Base-by-base conservation (phyloP, 2,329 filamentous ascomycete genomes). In the Mycosphaerella sp. region DNA sequence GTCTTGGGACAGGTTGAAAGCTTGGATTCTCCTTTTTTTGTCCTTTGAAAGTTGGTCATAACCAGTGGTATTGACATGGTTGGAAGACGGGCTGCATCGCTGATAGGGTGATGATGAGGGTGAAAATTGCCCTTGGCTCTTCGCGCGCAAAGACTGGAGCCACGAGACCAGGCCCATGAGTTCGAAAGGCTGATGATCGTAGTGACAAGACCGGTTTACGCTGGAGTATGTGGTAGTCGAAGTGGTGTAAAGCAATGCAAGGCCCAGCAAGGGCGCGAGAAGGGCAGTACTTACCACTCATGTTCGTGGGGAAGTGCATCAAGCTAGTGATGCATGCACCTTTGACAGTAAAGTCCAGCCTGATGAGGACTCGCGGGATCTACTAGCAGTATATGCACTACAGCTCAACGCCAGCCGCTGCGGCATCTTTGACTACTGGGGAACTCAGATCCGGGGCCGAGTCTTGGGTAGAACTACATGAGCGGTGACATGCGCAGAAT, bases 91-190 rank as follows among this genome's bases (percentile, higher is more conserved):
- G 35, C 41, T 40, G 18, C 40, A 28, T 45, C 28, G 41, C 34
- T 48, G 41, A 37, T 42, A 53, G n/a, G 50, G 9, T 14, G 50
- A 45, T 17, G 34, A 28, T 17, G 41, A 34, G 13, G 46, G 41
- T 9, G 16, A n/a, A 9, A 28, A 8, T 16, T 30, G 42, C 21
- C 35, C 50, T 14, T 32, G 42, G 6, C 30, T 16, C 34, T 39
- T 50, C 14, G 47, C 47, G 9, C 52, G 47, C 7, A 50, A 27
- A 6, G 52, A 54, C 32, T 50, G 52, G 13, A 54, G 41, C 47
- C 47, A 54, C 17, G 52, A 42, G 7, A 36, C 34, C 27, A 54
- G 37, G 3, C 46, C 42, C 52, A 54, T 45, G 17, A 34, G 6
- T 34, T 34, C 6, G 16, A 16, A 21, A 13, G 39, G 17, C 10